Evolutionary conservation across 768 basidiomycete species (phyloP).

Genomic region (Xanthoconium stramineum): DNA sequence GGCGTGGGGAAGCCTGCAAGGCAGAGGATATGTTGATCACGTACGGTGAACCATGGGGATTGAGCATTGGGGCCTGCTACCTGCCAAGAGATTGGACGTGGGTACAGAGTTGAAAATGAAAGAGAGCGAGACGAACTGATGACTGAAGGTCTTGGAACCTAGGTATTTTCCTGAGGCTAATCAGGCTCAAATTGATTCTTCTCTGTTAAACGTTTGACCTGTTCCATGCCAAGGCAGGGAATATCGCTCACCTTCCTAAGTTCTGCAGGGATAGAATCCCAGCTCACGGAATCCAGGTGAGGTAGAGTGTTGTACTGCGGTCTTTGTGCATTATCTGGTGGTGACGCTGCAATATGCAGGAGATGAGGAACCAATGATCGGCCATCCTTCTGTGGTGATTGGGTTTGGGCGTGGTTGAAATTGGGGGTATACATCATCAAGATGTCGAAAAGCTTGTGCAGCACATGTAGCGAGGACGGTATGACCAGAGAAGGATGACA

Average conservation of each 20-base stretch:
- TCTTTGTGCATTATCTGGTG: conserved; percentile 51
- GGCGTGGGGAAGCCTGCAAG: conserved; percentile 47
- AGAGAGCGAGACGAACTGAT: conserved; percentile 36
- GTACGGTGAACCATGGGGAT: conserved; percentile 56
- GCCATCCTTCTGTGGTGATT: conserved; percentile 27
- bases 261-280: conserved; percentile 60
- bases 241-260: conserved; percentile 50
- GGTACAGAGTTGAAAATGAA: not conserved
- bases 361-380: conserved; percentile 42
- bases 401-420: conserved; percentile 14
- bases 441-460: conserved; percentile 42
- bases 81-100: conserved; percentile 21
- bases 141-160: conserved; percentile 51
- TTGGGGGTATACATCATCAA: conserved; percentile 21
- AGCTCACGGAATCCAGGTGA: conserved; percentile 48
- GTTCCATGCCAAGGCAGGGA: not conserved
- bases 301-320: conserved; percentile 54
- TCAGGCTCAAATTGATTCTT: conserved; percentile 54
- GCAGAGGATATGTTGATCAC: conserved; percentile 42
- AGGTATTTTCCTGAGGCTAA: conserved; percentile 44
- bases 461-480: conserved; percentile 12
- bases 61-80: conserved; percentile 35
- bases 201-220: conserved; percentile 37
- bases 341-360: conserved; percentile 57
- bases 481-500: conserved; percentile 1